Evolutionary conservation across 352 stramenopile genomes (phyloP), one percentile per base, ranked within the genome.

Genomic region (Globisporangium spinosum): DNA sequence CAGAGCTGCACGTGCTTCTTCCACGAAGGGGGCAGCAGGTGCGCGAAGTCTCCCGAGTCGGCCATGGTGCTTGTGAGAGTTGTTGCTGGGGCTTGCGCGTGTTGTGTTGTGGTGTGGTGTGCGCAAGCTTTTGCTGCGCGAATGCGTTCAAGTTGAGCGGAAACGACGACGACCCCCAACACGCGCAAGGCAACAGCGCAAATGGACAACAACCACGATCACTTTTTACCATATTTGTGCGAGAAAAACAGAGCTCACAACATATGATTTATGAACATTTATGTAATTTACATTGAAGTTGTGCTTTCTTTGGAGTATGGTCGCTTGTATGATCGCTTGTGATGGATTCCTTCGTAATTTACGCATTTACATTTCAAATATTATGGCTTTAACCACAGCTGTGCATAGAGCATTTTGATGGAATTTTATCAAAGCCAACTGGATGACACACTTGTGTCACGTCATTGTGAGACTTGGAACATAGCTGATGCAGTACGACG

Each of bases 1-100:
- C 96, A 99, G n/a, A 90, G 77, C 69, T 94, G 83, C 58, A 97
- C 89, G 73, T 95, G 77, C 68, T 90, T 91, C 73, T 92, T 91
- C 87, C 87, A 95, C 35, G 85, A 83, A 12, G 87, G 85, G 17
- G 87, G 87, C 32, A 95, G 69, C 25, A 93, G 67, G 72, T 91
- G 78, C 61, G 85, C 80, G 55, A 91, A 80, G 68, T 85, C 69
- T 62, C 25, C 64, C 7, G 54, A 58, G 65, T 69, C 53, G 70
- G 76, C 77, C 70, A 38, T 71, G 61, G 22, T 55, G 56, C 25
- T 40, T 13, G 13, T 47, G 38, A 47, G 38, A 32, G 29, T 32
- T 32, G 29, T 38, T 34, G 17, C 13, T 27, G 7, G 29, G 5
- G 45, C 4, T 58, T 51, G 40, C 10, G 54, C 15, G 7, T 64